Evolutionary conservation across 2,329 filamentous ascomycete species (phyloP), one percentile per base, ranked within the genome.

Genomic region (Sphaerulina musiva): DNA sequence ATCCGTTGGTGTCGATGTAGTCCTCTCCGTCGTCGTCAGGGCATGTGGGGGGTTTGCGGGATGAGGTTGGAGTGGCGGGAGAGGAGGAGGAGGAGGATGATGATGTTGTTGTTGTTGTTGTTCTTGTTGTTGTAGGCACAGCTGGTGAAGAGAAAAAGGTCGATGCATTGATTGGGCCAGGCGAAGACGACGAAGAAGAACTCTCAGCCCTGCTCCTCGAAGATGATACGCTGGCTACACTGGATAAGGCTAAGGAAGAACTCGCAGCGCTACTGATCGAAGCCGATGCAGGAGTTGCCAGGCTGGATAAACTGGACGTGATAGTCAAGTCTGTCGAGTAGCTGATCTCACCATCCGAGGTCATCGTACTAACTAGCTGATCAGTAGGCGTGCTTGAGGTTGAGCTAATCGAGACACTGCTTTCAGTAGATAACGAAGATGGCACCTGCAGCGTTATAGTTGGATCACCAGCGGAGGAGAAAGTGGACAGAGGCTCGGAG

Each of bases 1-100:
- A 55, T 29, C 67, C 68, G 47, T 63, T 53, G n/a, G 38, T 45
- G 23, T 59, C 62, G 12, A 55, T 60, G 51, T 60, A 68, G 10
- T 58, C 47, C 6, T 56, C 51, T 29, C 59, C 59, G 32, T 64
- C 53, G 9, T 58, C 59, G 26, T 48, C 56, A 4, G 67, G 68
- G 50, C 67, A 69, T 29, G 58, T 57, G 1, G 66, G 66, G 23
- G 55, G 48, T 12, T 57, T 54, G 3, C 57, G 56, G 26, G 26
- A 29, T 29, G 26, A 29, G 26, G 3, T 29, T 29, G 26, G 26
- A 7, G 26, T 29, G 65, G 23, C 54, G 48, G n/a, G 56, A 29
- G 26, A 29, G 53, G 34, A 38, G 2, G 34, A 12, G 2, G 34
- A 38, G 6, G 34, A 5, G 2, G 34, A 36, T 36, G 32, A 36